Conservation (phyloP, 2,329 filamentous ascomycete species). For the Colletotrichum horii region DNA sequence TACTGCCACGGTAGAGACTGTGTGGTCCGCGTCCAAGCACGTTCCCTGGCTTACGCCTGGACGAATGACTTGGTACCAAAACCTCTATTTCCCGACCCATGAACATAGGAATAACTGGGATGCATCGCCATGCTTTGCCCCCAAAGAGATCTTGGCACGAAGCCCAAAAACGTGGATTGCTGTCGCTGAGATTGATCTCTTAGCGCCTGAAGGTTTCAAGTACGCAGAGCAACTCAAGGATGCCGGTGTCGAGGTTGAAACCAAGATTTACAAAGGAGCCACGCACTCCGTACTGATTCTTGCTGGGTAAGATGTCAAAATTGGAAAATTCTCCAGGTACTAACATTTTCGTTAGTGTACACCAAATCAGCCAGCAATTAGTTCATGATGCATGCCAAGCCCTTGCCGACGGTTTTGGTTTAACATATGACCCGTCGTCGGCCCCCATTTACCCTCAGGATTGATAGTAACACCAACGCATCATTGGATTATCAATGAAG, state of each 20-base stretch:
- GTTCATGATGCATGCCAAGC: conserved; percentile 1
- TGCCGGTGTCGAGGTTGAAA: background rate
- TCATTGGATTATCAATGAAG: background rate
- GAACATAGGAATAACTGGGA: conserved; percentile 31
- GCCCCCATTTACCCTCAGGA: background rate
- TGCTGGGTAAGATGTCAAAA: background rate
- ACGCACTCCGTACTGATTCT: conserved; percentile 11
- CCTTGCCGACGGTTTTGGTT: background rate
- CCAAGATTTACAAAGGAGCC: background rate
- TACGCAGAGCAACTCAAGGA: conserved; percentile 30
- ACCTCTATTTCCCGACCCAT: conserved; percentile 33
- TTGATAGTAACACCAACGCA: background rate
- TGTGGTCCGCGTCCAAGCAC: conserved; percentile 20
- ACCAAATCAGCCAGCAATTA: background rate
- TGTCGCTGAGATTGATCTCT: conserved; percentile 35
- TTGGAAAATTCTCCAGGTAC: background rate
- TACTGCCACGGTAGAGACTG: conserved; percentile 29
- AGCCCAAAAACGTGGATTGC: conserved; percentile 36
- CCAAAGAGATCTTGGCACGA: conserved; percentile 25
- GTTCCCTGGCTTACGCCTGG: conserved; percentile 37
- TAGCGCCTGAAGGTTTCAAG: conserved; percentile 33
- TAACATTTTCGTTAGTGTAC: background rate
- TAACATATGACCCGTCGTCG: background rate
- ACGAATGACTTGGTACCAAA: conserved; percentile 41
- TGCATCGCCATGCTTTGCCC: conserved; percentile 35